Evolutionary conservation across 2,329 filamentous ascomycete species (phyloP).

Genomic region (Fusarium chlamydosporum): DNA sequence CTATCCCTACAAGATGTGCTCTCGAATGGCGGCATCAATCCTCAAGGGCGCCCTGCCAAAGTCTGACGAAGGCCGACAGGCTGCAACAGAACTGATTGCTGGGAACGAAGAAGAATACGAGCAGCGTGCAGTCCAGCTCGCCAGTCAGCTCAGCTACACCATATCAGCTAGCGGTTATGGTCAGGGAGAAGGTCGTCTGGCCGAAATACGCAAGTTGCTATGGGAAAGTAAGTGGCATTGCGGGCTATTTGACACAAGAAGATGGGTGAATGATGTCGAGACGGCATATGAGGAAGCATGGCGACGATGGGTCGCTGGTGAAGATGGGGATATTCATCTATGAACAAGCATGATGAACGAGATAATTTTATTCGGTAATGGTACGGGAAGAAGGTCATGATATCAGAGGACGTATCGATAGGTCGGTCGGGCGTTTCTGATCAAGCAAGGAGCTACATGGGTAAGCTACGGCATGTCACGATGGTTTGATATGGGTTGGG

Average conservation of each 20-base stretch:
- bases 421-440: slow-evolving; percentile 9
- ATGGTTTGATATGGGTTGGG: slow-evolving; percentile 11
- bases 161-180: slow-evolving; percentile 61
- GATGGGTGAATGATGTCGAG: slow-evolving; percentile 94
- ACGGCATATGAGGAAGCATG: slow-evolving; percentile 90
- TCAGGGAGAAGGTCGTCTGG: slow-evolving; percentile 76
- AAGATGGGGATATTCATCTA: slow-evolving; percentile 94
- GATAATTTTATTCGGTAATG: slow-evolving; percentile 1
- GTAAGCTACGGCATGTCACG: slow-evolving; percentile 21
- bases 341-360: slow-evolving; percentile 43
- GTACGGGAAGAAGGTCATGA: slow-evolving; percentile 2
- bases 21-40: slow-evolving; percentile 96
- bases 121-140: slow-evolving; percentile 78
- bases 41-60: slow-evolving; percentile 89
- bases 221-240: slow-evolving; percentile 89
- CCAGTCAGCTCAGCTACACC: slow-evolving; percentile 72
- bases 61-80: slow-evolving; percentile 73
- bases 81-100: slow-evolving; percentile 82
- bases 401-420: slow-evolving; percentile 8
- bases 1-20: slow-evolving; percentile 99
- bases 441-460: slow-evolving; percentile 22
- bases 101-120: slow-evolving; percentile 87
- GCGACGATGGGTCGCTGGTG: slow-evolving; percentile 86
- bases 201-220: slow-evolving; percentile 83
- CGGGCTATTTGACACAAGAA: slow-evolving; percentile 88